phyloP scores from a whole-genome alignment of 768 basidiomycete species.

The Podaxis sp. region DNA sequence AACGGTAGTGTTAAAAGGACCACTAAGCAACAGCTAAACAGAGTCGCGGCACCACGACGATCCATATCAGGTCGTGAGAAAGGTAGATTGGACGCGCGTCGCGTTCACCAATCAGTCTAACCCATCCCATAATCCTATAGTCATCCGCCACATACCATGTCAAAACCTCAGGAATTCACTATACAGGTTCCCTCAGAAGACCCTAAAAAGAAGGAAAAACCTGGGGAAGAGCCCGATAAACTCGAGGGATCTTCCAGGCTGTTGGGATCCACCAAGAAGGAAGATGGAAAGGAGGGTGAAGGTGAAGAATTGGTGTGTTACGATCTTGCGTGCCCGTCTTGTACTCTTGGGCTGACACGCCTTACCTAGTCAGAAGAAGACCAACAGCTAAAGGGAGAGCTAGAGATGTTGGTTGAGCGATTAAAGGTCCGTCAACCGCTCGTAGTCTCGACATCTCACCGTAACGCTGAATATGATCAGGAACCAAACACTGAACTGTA shows the following conservation, averaged over 20 bases:
- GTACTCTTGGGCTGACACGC: slow-evolving; percentile 4
- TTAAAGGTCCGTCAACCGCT: slow-evolving; percentile 57
- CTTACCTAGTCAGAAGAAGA: slow-evolving; percentile 85
- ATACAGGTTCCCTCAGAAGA: slow-evolving; percentile 71
- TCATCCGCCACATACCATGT: slow-evolving; percentile 35
- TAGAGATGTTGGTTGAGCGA: slow-evolving; percentile 96
- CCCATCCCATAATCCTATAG: slow-evolving; percentile 5
- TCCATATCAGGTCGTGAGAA: slow-evolving; percentile 26
- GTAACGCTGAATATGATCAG: slow-evolving; percentile 34
- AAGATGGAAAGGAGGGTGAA: slow-evolving; percentile 48
- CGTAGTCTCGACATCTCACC: slow-evolving; percentile 14
- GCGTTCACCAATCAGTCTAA: slow-evolving; percentile 28
- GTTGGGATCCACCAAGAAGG: slow-evolving; percentile 45
- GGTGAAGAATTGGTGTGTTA: slow-evolving; percentile 76
- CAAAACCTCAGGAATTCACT: slow-evolving; percentile 52
- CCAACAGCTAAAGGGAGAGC: slow-evolving; percentile 83
- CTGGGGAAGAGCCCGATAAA: slow-evolving; percentile 25
- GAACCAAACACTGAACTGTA: slow-evolving; percentile 86
- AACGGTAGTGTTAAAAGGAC: too few relatives aligned
- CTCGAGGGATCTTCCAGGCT: slow-evolving; percentile 49
- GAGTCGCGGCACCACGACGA: too few relatives aligned
- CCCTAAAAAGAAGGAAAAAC: slow-evolving; percentile 68
- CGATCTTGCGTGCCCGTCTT: not conserved
- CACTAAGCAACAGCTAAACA: too few relatives aligned
- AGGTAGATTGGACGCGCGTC: slow-evolving; percentile 45